Conservation (phyloP, 805 yeast genomes). For the Suhomyces pyralidae region DNA sequence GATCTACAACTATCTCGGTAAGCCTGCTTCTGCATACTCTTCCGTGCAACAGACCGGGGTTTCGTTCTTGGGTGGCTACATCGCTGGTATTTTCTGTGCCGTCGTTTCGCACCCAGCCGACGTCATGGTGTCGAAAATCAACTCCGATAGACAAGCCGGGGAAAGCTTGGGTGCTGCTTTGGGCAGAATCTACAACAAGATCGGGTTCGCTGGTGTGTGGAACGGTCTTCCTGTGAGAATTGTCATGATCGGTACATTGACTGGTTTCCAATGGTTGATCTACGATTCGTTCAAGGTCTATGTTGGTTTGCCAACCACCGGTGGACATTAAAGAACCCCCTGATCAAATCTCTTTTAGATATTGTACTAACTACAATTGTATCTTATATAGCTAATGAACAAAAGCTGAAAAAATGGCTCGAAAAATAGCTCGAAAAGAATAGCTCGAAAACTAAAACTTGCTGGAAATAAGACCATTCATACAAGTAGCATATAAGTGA, state of each 20-base stretch:
- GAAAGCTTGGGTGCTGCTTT: slow-evolving; percentile 70
- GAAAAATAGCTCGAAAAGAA: too few species aligned
- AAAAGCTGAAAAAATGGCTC: too few species aligned
- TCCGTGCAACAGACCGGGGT: slow-evolving; percentile 86
- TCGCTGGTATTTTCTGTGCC: slow-evolving; percentile 97
- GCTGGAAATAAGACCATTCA: too few species aligned
- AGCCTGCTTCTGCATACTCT: slow-evolving; percentile 67
- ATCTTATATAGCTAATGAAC: too few species aligned
- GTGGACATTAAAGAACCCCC: slow-evolving; percentile 32
- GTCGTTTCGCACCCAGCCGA: slow-evolving; percentile 98
- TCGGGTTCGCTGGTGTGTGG: slow-evolving; percentile 93
- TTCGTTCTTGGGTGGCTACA: slow-evolving; percentile 91
- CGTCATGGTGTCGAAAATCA: slow-evolving; percentile 93
- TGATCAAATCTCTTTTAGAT: too few species aligned
- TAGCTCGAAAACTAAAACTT: too few species aligned
- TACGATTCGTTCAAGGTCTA: slow-evolving; percentile 96
- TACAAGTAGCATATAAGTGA: too few species aligned
- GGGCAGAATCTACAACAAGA: slow-evolving; percentile 68
- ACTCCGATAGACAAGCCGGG: slow-evolving; percentile 60
- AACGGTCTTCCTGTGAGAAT: slow-evolving; percentile 93
- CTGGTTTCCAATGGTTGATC: slow-evolving; percentile 95
- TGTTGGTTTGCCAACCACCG: slow-evolving; percentile 93
- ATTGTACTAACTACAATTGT: too few species aligned
- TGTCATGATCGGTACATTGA: slow-evolving; percentile 94
- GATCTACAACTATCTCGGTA: slow-evolving; percentile 73